These are phyloP conservation scores for Aaosphaeria arxii DNA, from an alignment of 2,329 filamentous ascomycete species.

Conservation along the genomic window DNA sequence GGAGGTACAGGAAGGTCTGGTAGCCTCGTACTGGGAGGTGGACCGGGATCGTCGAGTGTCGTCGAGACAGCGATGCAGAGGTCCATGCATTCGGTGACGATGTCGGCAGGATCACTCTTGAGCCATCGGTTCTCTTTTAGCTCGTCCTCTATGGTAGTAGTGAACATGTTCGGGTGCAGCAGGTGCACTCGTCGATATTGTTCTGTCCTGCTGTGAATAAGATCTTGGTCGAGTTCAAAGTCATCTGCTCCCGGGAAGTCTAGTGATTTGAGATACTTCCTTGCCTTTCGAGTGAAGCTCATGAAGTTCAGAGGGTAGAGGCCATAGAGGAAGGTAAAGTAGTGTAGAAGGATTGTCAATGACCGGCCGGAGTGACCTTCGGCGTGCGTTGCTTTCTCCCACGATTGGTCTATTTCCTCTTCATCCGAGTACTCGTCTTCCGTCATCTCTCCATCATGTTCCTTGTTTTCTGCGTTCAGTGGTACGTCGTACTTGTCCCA, in stretches of 20 bases:
- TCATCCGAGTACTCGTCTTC: conserved; percentile 37
- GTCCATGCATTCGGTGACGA: conserved; percentile 75
- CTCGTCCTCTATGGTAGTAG: conserved; percentile 74
- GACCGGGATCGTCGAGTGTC: conserved; percentile 44
- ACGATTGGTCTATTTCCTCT: conserved; percentile 40
- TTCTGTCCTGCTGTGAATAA: conserved; percentile 74
- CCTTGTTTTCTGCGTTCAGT: conserved; percentile 13
- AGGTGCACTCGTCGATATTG: conserved; percentile 70
- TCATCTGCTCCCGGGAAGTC: conserved; percentile 69
- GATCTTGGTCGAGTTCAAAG: conserved; percentile 73
- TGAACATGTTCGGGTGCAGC: conserved; percentile 82
- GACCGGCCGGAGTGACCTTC: conserved; percentile 53
- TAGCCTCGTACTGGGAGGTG: conserved; percentile 46
- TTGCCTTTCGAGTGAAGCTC: conserved; percentile 80
- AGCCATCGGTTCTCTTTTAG: conserved; percentile 76
- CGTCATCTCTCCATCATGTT: conserved; percentile 25
- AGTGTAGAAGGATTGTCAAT: conserved; percentile 67
- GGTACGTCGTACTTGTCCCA: conserved; percentile 60
- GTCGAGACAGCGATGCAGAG: conserved; percentile 53
- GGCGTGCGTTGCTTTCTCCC: conserved; percentile 64
- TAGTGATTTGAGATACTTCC: conserved; percentile 72
- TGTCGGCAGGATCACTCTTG: conserved; percentile 74
- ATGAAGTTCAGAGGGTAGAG: conserved; percentile 83
- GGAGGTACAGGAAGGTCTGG: conserved; percentile 43
- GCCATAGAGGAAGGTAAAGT: conserved; percentile 80